Base-by-base conservation (phyloP, 352 stramenopile genomes). In the Phytophthora lateralis region DNA sequence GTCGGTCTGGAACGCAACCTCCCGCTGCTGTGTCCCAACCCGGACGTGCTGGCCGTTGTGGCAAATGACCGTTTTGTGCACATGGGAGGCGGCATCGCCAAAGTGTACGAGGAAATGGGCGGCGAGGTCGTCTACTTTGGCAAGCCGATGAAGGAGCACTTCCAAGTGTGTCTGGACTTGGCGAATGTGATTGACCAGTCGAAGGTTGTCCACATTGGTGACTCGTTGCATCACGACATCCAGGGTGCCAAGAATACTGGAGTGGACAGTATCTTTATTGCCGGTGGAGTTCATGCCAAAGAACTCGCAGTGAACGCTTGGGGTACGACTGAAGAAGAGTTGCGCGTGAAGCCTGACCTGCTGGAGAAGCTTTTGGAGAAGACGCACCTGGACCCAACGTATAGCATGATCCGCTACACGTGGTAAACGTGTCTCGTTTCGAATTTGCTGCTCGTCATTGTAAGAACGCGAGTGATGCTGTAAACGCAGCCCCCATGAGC, bases 21-120 rank as follows among this genome's bases (percentile, higher is more conserved):
- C 12, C 87, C 85, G 6, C 76, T 97, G 72, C 46, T 96, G 45
- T 97, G 89, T 66, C 89, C 82, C 14, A 96, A 97, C 69, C 90
- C 90, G 26, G 90, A 97, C 66, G 85, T 95, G 42, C 66, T 96
- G 37, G 78, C 87, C 7, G 75, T 90, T 44, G 63, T 88, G 35
- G 71, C 75, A 1, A 82, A 87, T 58, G 80, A 85, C 38, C 60
- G 66, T 12, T 81, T 85, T 29, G 78, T 81, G 45, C 76, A 87
- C 59, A 67, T 72, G 57, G 88, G 88, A 66, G 77, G 71, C 46
- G 93, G 85, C 50, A 96, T 97, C 67, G 86, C 88, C 6, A 73
- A 91, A 44, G 53, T 74, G 49, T 97, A 97, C 59, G 76, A 89
- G 63, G 60, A 75, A 50, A 77, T 93, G 52, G 85, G 89, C 30